Conservation (phyloP, 2,329 filamentous ascomycete genomes). For the Aureobasidium sp. region DNA sequence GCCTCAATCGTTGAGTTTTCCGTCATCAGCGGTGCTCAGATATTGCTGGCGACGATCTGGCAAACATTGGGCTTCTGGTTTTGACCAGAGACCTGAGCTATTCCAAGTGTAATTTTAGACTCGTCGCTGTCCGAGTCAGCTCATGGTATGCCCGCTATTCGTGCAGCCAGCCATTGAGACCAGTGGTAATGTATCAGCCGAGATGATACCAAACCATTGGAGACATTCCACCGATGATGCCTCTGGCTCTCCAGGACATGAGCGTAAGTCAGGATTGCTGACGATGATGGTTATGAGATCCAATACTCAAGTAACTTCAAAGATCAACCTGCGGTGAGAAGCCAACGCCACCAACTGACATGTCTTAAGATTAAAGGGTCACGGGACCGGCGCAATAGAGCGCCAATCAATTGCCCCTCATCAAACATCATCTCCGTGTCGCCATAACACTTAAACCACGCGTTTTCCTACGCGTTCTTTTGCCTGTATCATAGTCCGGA, state of each 20-base stretch:
- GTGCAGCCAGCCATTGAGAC: not conserved
- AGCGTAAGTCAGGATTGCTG: not conserved
- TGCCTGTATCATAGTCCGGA: not conserved
- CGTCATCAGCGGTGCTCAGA: not conserved
- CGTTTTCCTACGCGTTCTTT: not conserved
- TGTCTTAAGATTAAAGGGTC: conserved; percentile 13
- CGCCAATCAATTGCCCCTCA: not conserved
- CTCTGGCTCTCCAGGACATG: not conserved
- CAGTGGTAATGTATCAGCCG: not conserved
- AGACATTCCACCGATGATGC: not conserved
- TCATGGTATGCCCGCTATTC: not conserved
- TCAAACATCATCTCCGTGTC: not conserved
- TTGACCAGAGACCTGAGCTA: not conserved
- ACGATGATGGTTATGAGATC: not conserved
- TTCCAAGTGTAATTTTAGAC: not conserved
- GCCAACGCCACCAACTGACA: not conserved
- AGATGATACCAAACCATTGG: not conserved
- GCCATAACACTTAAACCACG: not conserved
- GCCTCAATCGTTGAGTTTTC: not conserved
- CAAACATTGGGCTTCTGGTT: not conserved
- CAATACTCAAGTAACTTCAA: not conserved
- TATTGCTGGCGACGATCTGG: not conserved
- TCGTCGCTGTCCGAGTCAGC: not conserved
- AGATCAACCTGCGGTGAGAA: not conserved
- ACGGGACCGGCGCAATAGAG: not conserved